Conservation (phyloP, 495 filamentous ascomycete genomes). For the Massariosphaeria phaeospora region DNA sequence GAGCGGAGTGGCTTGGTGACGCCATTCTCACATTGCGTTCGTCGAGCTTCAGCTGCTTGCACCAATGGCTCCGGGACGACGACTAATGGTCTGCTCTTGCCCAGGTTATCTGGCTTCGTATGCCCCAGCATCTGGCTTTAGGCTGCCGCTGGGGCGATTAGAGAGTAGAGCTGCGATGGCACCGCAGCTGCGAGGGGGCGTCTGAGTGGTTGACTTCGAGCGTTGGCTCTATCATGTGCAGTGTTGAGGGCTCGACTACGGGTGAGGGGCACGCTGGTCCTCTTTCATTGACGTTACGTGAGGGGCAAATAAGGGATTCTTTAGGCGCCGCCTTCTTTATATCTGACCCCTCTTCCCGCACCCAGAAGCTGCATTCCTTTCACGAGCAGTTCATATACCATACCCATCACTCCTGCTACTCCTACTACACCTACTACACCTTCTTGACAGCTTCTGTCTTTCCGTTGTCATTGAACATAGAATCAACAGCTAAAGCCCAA, state of each 20-base stretch:
- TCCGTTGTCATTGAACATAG: too few relatives aligned
- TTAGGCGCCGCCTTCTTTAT: too few relatives aligned
- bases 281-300: conserved; percentile 3
- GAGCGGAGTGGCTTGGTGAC: conserved; percentile 2
- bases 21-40: conserved; percentile 5
- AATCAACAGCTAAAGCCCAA: too few relatives aligned
- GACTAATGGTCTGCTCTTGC: not conserved
- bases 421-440: too few relatives aligned
- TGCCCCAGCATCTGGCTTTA: not conserved
- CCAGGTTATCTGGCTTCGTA: not conserved
- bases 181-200: not conserved
- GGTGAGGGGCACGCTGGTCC: not conserved
- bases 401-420: too few relatives aligned
- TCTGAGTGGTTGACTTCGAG: conserved; percentile 1
- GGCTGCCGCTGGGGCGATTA: not conserved
- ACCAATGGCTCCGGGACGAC: not conserved
- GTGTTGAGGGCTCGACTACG: not conserved
- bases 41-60: not conserved
- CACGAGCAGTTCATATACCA: too few relatives aligned
- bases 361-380: too few relatives aligned
- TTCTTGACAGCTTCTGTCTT: too few relatives aligned
- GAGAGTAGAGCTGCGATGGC: not conserved
- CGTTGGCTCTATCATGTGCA: conserved; percentile 4
- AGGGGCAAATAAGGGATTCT: conserved; percentile 7
- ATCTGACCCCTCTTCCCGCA: too few relatives aligned